Conservation (phyloP, 768 basidiomycete species). For the Mycena capillaripes region DNA sequence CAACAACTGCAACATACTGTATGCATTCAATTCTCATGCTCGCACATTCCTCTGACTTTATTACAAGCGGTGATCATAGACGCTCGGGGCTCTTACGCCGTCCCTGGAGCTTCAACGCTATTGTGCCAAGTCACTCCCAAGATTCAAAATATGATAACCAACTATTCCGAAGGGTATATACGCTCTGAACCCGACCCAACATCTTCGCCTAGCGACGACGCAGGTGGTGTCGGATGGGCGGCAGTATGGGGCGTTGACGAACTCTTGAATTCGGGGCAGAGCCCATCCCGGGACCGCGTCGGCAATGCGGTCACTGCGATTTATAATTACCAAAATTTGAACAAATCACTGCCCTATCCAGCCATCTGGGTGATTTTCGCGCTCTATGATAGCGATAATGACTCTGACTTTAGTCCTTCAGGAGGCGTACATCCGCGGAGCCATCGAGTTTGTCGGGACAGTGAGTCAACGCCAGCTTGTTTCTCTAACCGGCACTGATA, state of each 20-base stretch:
- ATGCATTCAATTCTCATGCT: too few relatives aligned
- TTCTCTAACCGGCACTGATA: neutral
- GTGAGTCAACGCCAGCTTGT: neutral
- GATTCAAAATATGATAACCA: neutral
- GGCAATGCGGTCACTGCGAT: too few relatives aligned
- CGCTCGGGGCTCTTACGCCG: neutral
- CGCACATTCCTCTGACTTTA: neutral
- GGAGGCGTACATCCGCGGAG: neutral
- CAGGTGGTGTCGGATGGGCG: neutral
- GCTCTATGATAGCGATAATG: neutral
- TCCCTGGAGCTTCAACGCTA: neutral
- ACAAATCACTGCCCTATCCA: neutral
- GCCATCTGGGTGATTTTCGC: neutral
- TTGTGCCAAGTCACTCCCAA: neutral
- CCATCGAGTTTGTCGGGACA: neutral
- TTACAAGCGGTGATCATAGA: conserved; percentile 1
- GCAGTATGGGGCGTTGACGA: too few relatives aligned
- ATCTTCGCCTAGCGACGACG: neutral
- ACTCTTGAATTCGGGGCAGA: too few relatives aligned
- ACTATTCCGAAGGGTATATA: neutral
- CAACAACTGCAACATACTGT: too few relatives aligned
- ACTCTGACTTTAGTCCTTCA: neutral
- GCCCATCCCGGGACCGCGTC: too few relatives aligned
- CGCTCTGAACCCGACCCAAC: neutral
- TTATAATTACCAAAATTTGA: too few relatives aligned